A percentile compares a stretch with the other conserved stretches of the same genome.
phyloP scores from a whole-genome alignment of 345 rosid genomes.

The Dipteronia dyeriana region DNA sequence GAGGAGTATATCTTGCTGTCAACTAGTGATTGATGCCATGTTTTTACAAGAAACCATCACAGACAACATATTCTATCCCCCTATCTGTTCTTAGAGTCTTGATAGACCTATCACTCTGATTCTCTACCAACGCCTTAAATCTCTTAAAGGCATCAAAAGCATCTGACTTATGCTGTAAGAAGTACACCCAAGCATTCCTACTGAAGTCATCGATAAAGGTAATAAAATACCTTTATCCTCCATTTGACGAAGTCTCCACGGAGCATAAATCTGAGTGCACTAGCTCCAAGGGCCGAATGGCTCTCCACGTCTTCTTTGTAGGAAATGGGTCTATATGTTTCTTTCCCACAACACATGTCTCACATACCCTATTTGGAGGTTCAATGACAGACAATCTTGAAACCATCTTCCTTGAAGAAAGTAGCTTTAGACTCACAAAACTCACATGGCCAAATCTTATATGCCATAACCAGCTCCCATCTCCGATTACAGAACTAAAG shows the following conservation, averaged over 20 bases:
- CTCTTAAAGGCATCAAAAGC: not conserved
- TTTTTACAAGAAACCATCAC: not conserved
- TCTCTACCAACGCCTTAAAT: not conserved
- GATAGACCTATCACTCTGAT: not conserved
- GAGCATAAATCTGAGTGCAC: not conserved
- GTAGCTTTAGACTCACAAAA: not conserved
- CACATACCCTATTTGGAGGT: not conserved
- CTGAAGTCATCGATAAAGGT: not conserved
- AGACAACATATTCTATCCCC: not conserved
- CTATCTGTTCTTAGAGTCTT: not conserved
- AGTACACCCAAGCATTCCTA: not conserved
- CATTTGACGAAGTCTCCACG: not conserved
- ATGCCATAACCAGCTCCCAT: not conserved
- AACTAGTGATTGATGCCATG: not conserved
- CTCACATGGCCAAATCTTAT: not conserved
- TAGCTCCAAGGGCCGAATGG: no score
- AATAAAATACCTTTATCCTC: not conserved
- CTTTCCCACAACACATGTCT: constrained; percentile 1
- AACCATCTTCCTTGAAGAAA: not conserved
- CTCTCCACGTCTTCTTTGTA: no score
- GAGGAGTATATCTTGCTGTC: not conserved
- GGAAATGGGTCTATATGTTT: not conserved
- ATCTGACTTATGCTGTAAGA: not conserved
- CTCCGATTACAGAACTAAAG: not conserved
- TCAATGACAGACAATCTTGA: not conserved